A percentile compares a stretch with the other conserved stretches of the same genome.
Evolutionary conservation across 257 asterid species (phyloP).

Genomic region (Nicotiana attenuata): DNA sequence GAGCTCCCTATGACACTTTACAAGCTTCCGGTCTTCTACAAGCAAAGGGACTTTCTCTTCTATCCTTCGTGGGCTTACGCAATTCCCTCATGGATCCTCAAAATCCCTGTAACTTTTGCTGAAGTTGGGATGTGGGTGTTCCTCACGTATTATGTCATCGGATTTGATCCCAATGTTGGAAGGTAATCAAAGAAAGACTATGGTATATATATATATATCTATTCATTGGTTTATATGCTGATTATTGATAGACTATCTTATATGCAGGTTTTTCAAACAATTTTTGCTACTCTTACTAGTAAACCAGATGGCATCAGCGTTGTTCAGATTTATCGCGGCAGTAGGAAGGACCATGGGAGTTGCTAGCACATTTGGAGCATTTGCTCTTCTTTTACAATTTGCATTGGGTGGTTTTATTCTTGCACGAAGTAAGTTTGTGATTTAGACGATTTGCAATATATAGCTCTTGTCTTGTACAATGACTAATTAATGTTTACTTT

Average conservation of each 20-base stretch:
- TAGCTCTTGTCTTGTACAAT: background rate
- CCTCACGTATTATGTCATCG: slow-evolving; percentile 55
- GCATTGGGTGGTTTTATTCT: slow-evolving; percentile 67
- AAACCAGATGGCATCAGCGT: slow-evolving; percentile 42
- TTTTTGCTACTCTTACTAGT: slow-evolving; percentile 37
- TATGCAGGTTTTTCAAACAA: slow-evolving; percentile 55
- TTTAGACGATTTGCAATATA: background rate
- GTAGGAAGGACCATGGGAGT: slow-evolving; percentile 57
- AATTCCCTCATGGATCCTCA: slow-evolving; percentile 62
- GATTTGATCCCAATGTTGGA: slow-evolving; percentile 58
- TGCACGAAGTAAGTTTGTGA: slow-evolving; percentile 45
- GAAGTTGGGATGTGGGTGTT: slow-evolving; percentile 51
- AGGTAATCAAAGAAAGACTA: slow-evolving; percentile 30
- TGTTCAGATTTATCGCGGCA: slow-evolving; percentile 57
- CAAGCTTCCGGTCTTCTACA: slow-evolving; percentile 76
- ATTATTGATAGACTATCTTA: background rate
- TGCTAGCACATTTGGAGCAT: slow-evolving; percentile 64
- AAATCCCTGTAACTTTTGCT: slow-evolving; percentile 41
- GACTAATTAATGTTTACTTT: slow-evolving; percentile 11
- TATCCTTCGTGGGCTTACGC: slow-evolving; percentile 75
- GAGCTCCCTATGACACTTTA: slow-evolving; percentile 56
- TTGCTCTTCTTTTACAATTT: slow-evolving; percentile 36
- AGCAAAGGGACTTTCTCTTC: slow-evolving; percentile 61
- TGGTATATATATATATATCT: no score
- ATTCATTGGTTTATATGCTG: background rate